phyloP scores from a whole-genome alignment of 257 asterid genomes.

The Fraxinus pennsylvanica region DNA sequence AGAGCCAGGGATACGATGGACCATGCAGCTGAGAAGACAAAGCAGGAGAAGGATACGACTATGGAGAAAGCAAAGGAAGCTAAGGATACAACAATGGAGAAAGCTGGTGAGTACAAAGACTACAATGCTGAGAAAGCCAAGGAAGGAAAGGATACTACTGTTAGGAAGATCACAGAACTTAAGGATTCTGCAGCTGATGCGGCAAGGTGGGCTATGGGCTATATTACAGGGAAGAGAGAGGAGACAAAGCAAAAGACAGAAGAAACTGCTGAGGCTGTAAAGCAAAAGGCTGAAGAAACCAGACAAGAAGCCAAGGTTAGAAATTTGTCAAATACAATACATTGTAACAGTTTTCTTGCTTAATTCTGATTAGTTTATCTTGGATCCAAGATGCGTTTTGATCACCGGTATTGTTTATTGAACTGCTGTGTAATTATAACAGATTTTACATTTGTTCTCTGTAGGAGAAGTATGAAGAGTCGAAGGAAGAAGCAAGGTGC shows the following conservation, averaged over 20 bases:
- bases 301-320: constrained; percentile 59
- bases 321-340: constrained; percentile 35
- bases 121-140: constrained; percentile 44
- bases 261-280: constrained; percentile 41
- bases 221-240: constrained; percentile 64
- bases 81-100: constrained; percentile 36
- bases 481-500: constrained; percentile 48
- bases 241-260: constrained; percentile 42
- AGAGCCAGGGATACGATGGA: constrained; percentile 26
- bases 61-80: constrained; percentile 53
- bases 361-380: neutral
- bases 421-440: too few species aligned
- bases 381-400: neutral
- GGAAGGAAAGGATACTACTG: constrained; percentile 58
- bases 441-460: neutral
- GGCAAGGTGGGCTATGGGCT: constrained; percentile 54
- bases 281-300: constrained; percentile 32
- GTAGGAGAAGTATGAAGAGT: constrained; percentile 50
- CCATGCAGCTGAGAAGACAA: constrained; percentile 2
- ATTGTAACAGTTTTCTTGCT: neutral
- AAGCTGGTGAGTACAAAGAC: constrained; percentile 34
- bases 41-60: constrained; percentile 10
- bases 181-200: constrained; percentile 39
- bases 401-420: too few species aligned
- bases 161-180: constrained; percentile 48